A percentile compares a stretch with the other conserved stretches of the same genome.
Conservation (phyloP, 768 basidiomycete species). For the Tulasnella sp. region DNA sequence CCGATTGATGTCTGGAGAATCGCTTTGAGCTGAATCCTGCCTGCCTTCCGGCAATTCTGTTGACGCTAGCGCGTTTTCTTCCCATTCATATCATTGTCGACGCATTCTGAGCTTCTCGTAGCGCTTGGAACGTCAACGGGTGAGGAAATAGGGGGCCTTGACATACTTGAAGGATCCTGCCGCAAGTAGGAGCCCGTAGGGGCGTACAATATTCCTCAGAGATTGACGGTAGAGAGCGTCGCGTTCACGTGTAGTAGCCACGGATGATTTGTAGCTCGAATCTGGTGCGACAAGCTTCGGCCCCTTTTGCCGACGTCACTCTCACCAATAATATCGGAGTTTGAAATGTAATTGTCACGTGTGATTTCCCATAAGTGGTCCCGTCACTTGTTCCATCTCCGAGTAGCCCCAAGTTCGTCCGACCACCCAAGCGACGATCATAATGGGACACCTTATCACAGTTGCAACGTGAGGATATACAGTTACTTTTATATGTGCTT, state of each 20-base stretch:
- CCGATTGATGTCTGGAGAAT: neutral
- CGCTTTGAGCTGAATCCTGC: neutral
- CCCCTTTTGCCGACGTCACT: neutral
- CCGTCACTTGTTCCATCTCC: neutral
- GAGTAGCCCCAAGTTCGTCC: neutral
- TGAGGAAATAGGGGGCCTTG: neutral
- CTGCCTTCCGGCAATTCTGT: neutral
- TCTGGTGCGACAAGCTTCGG: neutral
- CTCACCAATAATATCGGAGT: slow-evolving; percentile 5
- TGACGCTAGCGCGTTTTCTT: neutral
- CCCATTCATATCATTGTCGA: neutral
- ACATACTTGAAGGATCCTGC: neutral
- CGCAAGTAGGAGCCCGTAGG: neutral
- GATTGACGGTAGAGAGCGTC: neutral
- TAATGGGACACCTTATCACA: slow-evolving; percentile 82
- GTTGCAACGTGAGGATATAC: slow-evolving; percentile 67
- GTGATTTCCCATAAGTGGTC: neutral
- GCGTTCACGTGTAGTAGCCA: neutral
- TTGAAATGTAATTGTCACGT: neutral
- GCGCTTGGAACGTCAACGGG: neutral
- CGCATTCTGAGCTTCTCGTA: neutral
- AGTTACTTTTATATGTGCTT: neutral
- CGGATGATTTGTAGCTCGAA: neutral
- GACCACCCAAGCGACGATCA: neutral
- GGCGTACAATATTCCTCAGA: neutral